Evolutionary conservation across 345 rosid genomes (phyloP), one percentile per base, ranked within the genome.

Genomic region (Boechera divaricarpa): DNA sequence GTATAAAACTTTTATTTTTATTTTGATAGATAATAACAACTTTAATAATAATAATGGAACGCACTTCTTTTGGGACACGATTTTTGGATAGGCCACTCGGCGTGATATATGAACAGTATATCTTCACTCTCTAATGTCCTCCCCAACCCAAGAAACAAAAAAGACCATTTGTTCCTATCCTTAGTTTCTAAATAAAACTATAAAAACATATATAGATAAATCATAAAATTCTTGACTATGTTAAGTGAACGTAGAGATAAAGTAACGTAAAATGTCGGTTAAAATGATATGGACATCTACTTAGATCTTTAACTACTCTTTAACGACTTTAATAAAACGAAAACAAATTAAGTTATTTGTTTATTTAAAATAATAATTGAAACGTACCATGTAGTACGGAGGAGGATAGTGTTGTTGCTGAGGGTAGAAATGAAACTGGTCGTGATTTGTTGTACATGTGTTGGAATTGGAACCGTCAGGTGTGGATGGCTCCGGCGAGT

Each of bases 401-500:
- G 82, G 70, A 74, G 73, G 78, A 69, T 67, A 63, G 4, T 84
- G 77, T 24, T 84, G 77, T 28, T 84, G 80, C 54, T 71, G 70
- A 35, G 80, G 44, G 61, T 76, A 76, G 53, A 53, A 49, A 75
- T 77, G 67, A 57, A 78, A 77, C 29, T 81, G 85, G 70, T 72
- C 81, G 24, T 65, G 73, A 62, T 42, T 56, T 72, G 82, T 83
- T 18, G 83, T 76, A 72, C 71, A 21, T 24, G 83, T 77, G 28
- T 81, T 75, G 64, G 90, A 85, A 54, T 81, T 75, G 64, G 90
- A 85, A 54, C 81, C 85, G 28, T 88, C 90, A 31, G 93, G 88
- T 45, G 91, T 86, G n/a, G 92, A 83, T 72, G 88, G 85, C 62
- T 84, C 86, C 4, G 88, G 76, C 38, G 81, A 87, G 29, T 87